These are phyloP conservation scores for Penicillium sp. DNA, from an alignment of 2,329 filamentous ascomycete species.

Conservation along the genomic window DNA sequence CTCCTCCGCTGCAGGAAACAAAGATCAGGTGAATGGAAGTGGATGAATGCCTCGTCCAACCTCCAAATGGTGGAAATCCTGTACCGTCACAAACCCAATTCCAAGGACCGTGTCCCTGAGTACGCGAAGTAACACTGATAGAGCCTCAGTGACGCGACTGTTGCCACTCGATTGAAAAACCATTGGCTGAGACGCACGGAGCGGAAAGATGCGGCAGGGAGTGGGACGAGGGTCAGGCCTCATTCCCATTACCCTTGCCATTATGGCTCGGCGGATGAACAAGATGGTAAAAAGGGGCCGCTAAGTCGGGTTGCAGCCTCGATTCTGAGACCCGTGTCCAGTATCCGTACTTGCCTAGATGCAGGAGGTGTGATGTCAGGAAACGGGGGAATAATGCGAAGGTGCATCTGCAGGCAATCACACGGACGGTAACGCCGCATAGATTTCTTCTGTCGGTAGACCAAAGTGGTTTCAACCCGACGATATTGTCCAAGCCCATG, in stretches of 20 bases:
- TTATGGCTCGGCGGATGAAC: conserved; percentile 16
- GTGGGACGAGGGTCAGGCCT: conserved; percentile 24
- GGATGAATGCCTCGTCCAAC: conserved; percentile 28
- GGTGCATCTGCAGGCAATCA: conserved; percentile 29
- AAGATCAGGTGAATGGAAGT: conserved; percentile 48
- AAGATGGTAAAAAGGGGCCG: conserved; percentile 21
- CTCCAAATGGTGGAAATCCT: conserved; percentile 21
- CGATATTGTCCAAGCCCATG: conserved; percentile 25
- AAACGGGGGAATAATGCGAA: conserved; percentile 15
- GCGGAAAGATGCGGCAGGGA: conserved; percentile 36
- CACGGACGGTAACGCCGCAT: conserved; percentile 26
- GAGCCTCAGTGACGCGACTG: conserved; percentile 36
- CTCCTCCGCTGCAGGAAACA: conserved; percentile 44
- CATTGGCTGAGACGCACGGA: conserved; percentile 33
- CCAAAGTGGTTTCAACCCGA: conserved; percentile 16
- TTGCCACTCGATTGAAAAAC: conserved; percentile 36
- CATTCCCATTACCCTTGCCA: conserved; percentile 27
- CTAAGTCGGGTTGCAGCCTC: conserved; percentile 30
- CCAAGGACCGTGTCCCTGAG: conserved; percentile 23
- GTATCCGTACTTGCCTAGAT: conserved; percentile 21
- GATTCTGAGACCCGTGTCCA: conserved; percentile 23
- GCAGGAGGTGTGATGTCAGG: conserved; percentile 18
- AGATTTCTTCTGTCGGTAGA: conserved; percentile 14
- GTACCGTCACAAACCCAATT: conserved; percentile 28
- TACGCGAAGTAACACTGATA: conserved; percentile 37